These are phyloP conservation scores for Rhynchospora pubera DNA, from an alignment of 176 grass and related monocot species.

Conservation along the genomic window DNA sequence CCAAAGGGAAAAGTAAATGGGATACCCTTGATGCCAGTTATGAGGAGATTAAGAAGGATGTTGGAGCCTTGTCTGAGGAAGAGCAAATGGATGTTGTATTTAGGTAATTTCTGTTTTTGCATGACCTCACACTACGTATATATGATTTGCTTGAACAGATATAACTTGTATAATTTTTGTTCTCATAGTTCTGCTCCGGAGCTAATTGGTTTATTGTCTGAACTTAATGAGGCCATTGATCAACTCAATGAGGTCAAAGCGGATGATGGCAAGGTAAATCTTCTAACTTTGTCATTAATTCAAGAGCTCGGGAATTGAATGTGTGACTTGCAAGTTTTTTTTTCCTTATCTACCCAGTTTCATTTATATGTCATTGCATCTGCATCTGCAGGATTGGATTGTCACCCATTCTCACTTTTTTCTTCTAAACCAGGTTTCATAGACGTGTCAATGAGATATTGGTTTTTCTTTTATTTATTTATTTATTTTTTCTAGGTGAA, in stretches of 20 bases:
- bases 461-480: neutral
- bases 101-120: slow-evolving; percentile 41
- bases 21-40: slow-evolving; percentile 20
- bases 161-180: slow-evolving; percentile 12
- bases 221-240: slow-evolving; percentile 62
- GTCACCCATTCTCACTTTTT: neutral
- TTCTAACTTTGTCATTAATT: neutral
- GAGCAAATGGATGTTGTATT: slow-evolving; percentile 57
- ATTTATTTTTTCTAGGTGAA: slow-evolving; percentile 29
- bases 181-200: slow-evolving; percentile 79
- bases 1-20: slow-evolving; percentile 24
- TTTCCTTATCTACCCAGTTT: neutral
- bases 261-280: slow-evolving; percentile 38
- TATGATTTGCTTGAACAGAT: neutral
- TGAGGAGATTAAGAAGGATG: slow-evolving; percentile 40
- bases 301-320: neutral
- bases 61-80: slow-evolving; percentile 48
- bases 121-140: neutral
- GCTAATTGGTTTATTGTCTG: slow-evolving; percentile 71
- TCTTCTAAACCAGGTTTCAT: neutral
- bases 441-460: slow-evolving; percentile 14
- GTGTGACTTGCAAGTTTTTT: neutral
- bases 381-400: neutral
- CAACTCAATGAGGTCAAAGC: slow-evolving; percentile 50
- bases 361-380: neutral